phyloP scores from a whole-genome alignment of 1,284 basidiomycete genomes.

The Inonotus hispidus region DNA sequence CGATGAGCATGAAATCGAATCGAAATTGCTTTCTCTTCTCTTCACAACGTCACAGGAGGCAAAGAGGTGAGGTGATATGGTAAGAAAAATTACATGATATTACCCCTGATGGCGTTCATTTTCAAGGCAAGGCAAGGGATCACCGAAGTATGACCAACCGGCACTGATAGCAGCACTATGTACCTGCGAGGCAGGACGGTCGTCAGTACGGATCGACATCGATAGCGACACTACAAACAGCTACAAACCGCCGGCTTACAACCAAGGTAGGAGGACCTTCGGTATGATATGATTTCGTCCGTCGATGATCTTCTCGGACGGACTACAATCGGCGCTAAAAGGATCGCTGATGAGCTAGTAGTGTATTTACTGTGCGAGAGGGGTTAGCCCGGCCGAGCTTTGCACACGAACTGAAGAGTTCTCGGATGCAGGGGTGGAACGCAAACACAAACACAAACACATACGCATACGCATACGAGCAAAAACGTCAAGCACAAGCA shows the following conservation, averaged over 20 bases:
- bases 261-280: too few relatives aligned
- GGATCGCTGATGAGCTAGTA: background rate
- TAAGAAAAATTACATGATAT: background rate
- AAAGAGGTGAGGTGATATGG: too few relatives aligned
- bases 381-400: background rate
- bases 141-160: background rate
- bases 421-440: background rate
- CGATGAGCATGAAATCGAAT: background rate
- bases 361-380: background rate
- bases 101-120: background rate
- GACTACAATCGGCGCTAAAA: background rate
- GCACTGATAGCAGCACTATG: background rate
- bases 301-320: slow-evolving; percentile 1
- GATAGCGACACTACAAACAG: background rate
- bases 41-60: background rate
- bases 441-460: background rate
- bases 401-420: background rate
- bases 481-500: background rate
- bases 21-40: background rate
- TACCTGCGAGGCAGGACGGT: background rate
- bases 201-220: background rate
- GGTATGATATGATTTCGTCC: background rate
- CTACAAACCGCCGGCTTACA: too few relatives aligned
- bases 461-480: too few relatives aligned
- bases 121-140: background rate